Percentiles rank a stretch among this genome's conserved stretches.
Evolutionary conservation across 345 rosid genomes (phyloP).

Genomic region (Moricandia moricandioides): DNA sequence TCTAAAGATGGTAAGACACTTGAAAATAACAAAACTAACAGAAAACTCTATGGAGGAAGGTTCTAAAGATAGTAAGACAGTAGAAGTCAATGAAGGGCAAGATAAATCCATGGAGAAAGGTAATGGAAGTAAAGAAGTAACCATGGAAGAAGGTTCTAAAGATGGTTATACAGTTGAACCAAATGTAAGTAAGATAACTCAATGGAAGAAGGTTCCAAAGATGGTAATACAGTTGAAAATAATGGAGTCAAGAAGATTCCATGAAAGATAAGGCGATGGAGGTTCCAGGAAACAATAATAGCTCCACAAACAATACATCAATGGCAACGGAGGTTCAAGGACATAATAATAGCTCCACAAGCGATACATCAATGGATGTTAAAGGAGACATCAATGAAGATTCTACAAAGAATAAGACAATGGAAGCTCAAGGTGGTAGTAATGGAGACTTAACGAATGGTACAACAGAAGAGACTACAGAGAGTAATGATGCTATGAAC

Average conservation of each 20-base stretch:
- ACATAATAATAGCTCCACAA: neutral
- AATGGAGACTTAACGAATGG: conserved; percentile 1
- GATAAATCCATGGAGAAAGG: neutral
- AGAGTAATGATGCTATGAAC: neutral
- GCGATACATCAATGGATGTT: neutral
- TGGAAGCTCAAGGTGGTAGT: conserved; percentile 5
- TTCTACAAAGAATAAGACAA: neutral
- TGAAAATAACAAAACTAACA: neutral
- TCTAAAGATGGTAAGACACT: neutral
- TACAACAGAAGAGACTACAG: neutral
- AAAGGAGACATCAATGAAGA: neutral
- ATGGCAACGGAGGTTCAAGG: neutral
- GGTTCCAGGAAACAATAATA: neutral
- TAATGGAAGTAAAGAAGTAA: neutral
- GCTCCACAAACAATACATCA: neutral
- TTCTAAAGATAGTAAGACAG: neutral
- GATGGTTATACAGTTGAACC: neutral
- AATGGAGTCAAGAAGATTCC: neutral
- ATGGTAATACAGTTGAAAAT: neutral
- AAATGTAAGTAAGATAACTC: neutral
- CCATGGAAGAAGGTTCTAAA: neutral
- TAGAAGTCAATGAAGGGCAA: neutral
- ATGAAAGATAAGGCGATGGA: neutral
- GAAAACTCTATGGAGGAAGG: neutral
- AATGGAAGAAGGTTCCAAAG: neutral